Conservation (phyloP, 768 basidiomycete species). For the Trametes cingulata region DNA sequence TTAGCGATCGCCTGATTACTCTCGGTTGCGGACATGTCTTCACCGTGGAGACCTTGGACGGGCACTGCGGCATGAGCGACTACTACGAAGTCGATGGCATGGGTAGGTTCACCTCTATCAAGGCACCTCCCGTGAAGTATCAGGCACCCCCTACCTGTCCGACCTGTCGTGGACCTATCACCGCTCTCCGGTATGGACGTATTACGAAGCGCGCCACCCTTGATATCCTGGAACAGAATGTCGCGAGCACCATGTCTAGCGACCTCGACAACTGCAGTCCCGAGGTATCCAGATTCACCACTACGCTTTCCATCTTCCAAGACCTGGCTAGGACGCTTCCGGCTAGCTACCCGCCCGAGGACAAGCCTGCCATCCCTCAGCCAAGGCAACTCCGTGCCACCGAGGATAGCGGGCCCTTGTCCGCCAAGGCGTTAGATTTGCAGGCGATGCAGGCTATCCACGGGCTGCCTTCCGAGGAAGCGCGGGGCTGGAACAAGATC, state of each 20-base stretch:
- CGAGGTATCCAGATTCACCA: constrained; percentile 16
- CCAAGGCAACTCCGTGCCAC: background rate
- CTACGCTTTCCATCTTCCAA: constrained; percentile 1
- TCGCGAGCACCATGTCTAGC: constrained; percentile 34
- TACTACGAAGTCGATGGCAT: constrained; percentile 32
- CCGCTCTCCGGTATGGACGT: constrained; percentile 37
- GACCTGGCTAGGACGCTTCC: constrained; percentile 21
- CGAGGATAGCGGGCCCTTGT: constrained; percentile 24
- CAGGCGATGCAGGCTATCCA: constrained; percentile 21
- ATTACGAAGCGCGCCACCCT: constrained; percentile 38
- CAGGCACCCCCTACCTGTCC: constrained; percentile 37
- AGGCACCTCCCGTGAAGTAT: constrained; percentile 33
- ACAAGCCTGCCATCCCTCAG: background rate
- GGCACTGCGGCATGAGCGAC: constrained; percentile 32
- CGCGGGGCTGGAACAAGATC: constrained; percentile 27
- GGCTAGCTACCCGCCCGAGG: background rate
- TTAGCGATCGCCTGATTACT: constrained; percentile 31
- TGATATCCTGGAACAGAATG: constrained; percentile 40
- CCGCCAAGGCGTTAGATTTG: background rate
- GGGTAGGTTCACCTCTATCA: constrained; percentile 27
- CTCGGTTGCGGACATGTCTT: constrained; percentile 41
- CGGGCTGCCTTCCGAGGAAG: constrained; percentile 24
- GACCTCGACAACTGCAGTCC: constrained; percentile 19
- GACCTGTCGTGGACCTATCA: constrained; percentile 37
- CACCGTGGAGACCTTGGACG: constrained; percentile 43